These are phyloP conservation scores for Suhomyces pyralidae DNA, from an alignment of 805 yeast species.

Conservation along the genomic window DNA sequence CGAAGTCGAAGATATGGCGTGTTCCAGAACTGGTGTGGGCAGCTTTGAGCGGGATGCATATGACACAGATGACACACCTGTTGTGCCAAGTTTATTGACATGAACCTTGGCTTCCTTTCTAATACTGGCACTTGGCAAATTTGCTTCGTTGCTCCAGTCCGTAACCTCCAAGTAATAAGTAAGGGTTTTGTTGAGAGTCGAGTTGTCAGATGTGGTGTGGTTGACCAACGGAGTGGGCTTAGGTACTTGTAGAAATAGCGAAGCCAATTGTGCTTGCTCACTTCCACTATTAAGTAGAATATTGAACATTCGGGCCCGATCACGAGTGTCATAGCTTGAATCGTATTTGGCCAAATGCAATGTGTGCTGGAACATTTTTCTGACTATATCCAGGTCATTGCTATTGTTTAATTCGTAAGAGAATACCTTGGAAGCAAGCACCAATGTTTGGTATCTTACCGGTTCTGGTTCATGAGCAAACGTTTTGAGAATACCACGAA, in stretches of 20 bases:
- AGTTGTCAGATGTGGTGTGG: neutral
- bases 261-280: constrained; percentile 55
- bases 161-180: constrained; percentile 27
- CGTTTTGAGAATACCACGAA: constrained; percentile 52
- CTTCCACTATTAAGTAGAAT: constrained; percentile 51
- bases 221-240: constrained; percentile 55
- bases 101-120: constrained; percentile 24
- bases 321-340: constrained; percentile 71
- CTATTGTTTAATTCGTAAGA: constrained; percentile 49
- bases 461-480: constrained; percentile 54
- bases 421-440: constrained; percentile 70
- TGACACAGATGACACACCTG: constrained; percentile 8
- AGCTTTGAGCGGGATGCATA: constrained; percentile 13
- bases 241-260: constrained; percentile 71
- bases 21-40: constrained; percentile 17
- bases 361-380: constrained; percentile 57
- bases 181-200: constrained; percentile 1
- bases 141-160: constrained; percentile 44
- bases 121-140: constrained; percentile 28
- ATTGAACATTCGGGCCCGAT: constrained; percentile 72
- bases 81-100: constrained; percentile 9
- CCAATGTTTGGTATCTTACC: constrained; percentile 68
- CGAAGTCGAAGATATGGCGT: constrained; percentile 24
- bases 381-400: constrained; percentile 14
- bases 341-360: constrained; percentile 72